Evolutionary conservation across 2,329 filamentous ascomycete species (phyloP).

Genomic region (Stemphylium lycopersici): DNA sequence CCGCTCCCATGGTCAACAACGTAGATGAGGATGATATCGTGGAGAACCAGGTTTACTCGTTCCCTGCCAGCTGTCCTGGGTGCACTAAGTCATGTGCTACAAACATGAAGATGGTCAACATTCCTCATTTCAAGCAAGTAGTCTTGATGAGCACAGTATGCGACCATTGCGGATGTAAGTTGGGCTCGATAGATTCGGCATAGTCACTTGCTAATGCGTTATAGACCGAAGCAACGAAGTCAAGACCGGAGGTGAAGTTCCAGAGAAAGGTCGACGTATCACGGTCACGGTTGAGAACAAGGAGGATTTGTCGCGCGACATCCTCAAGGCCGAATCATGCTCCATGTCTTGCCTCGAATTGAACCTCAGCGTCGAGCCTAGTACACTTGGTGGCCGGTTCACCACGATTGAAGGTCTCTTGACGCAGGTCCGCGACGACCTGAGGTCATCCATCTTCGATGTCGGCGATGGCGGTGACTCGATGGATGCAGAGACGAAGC

Average conservation of each 20-base stretch:
- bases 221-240: constrained; percentile 87
- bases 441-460: constrained; percentile 87
- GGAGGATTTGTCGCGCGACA: constrained; percentile 85
- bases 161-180: constrained; percentile 77
- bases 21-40: constrained; percentile 73
- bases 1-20: constrained; percentile 49
- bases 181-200: not conserved
- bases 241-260: constrained; percentile 94
- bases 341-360: constrained; percentile 86
- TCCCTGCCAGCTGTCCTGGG: constrained; percentile 89
- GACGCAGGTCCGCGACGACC: constrained; percentile 88
- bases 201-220: constrained; percentile 11
- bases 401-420: constrained; percentile 95
- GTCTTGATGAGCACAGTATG: constrained; percentile 95
- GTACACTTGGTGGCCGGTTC: constrained; percentile 93
- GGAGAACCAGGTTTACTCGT: constrained; percentile 89
- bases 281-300: constrained; percentile 72
- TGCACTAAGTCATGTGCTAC: constrained; percentile 86
- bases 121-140: constrained; percentile 97
- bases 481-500: constrained; percentile 67
- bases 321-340: constrained; percentile 95
- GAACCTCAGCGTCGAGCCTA: constrained; percentile 84
- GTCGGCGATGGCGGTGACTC: constrained; percentile 80
- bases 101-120: constrained; percentile 99
- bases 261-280: constrained; percentile 83